Evolutionary conservation across 2,329 filamentous ascomycete genomes (phyloP).

Genomic region (Fusarium dlaminii): DNA sequence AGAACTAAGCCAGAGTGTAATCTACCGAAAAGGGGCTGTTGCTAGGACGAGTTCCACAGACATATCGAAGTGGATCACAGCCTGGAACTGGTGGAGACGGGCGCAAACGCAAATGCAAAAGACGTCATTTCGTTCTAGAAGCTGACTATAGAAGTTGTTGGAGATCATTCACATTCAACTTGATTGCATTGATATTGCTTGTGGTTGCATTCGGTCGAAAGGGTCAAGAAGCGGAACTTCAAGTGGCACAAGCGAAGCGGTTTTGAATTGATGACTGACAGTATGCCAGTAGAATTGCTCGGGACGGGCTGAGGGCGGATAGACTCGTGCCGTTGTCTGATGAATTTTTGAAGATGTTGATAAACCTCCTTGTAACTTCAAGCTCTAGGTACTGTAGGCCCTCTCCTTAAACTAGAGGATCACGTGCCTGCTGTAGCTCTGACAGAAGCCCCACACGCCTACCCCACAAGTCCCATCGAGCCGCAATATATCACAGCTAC

Average conservation of each 20-base stretch:
- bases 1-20: conserved; percentile 33
- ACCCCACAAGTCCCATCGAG: background rate
- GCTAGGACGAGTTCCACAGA: conserved; percentile 3
- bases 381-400: too few relatives aligned
- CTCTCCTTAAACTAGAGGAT: background rate
- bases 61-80: conserved; percentile 15
- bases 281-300: background rate
- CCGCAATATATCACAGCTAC: background rate
- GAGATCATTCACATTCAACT: background rate
- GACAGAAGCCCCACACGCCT: background rate
- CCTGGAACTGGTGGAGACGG: conserved; percentile 18
- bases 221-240: background rate
- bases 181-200: background rate
- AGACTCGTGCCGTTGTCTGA: background rate
- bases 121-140: conserved; percentile 44
- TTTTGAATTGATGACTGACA: background rate
- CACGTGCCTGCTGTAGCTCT: conserved; percentile 14
- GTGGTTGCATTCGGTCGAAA: conserved; percentile 9
- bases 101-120: background rate
- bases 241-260: background rate
- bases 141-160: conserved; percentile 11
- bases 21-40: conserved; percentile 41
- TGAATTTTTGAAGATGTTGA: background rate
- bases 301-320: background rate
- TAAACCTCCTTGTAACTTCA: background rate